Evolutionary conservation across 1,284 basidiomycete genomes (phyloP).

Genomic region (Malassezia yamatoensis): DNA sequence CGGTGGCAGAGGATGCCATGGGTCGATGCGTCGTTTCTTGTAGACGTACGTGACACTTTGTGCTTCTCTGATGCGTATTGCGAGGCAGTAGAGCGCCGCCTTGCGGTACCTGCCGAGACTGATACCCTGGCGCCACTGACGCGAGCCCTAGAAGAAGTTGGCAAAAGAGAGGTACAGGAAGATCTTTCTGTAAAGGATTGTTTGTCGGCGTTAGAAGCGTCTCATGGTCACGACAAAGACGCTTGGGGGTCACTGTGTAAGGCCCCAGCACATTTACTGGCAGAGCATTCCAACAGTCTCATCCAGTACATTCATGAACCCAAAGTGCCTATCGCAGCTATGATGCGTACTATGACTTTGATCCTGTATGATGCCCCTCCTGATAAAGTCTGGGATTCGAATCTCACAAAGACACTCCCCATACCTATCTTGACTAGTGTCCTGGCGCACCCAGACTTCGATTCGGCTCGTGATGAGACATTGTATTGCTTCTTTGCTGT

Average conservation of each 20-base stretch:
- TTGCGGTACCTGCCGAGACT: neutral
- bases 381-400: slow-evolving; percentile 4
- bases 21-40: slow-evolving; percentile 3
- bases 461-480: slow-evolving; percentile 7
- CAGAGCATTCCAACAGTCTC: no score
- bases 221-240: neutral
- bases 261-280: neutral
- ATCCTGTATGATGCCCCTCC: neutral
- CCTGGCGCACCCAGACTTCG: slow-evolving; percentile 30
- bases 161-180: no score
- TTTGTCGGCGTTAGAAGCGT: neutral
- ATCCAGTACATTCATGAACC: neutral
- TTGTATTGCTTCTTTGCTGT: slow-evolving; percentile 26
- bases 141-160: no score
- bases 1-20: slow-evolving; percentile 3
- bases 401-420: neutral
- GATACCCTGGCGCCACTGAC: neutral
- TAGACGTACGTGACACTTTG: neutral
- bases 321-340: neutral
- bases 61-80: neutral
- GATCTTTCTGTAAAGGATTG: neutral
- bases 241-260: neutral
- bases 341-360: neutral
- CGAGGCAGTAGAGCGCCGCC: neutral
- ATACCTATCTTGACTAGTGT: slow-evolving; percentile 26